These are phyloP conservation scores for Cladophialophora immunda DNA, from an alignment of 2,329 filamentous ascomycete genomes.

Conservation along the genomic window DNA sequence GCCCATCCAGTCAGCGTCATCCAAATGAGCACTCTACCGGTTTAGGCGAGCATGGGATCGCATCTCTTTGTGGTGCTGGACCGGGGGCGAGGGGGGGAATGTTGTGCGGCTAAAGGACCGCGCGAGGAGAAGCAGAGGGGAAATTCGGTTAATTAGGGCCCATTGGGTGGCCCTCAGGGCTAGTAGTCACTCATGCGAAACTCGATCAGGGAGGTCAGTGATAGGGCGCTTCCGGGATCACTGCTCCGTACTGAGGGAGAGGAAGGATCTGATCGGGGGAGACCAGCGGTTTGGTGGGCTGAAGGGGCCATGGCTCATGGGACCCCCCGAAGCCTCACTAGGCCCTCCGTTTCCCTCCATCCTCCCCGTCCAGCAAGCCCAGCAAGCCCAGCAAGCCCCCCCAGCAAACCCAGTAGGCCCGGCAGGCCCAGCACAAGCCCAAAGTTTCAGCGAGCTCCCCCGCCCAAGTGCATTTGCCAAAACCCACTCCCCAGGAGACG, in stretches of 20 bases:
- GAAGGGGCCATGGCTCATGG: constrained; percentile 15
- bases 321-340: constrained; percentile 3
- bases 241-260: constrained; percentile 13
- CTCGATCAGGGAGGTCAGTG: constrained; percentile 4
- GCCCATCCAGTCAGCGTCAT: constrained; percentile 20
- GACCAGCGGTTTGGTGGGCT: not conserved
- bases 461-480: constrained; percentile 26
- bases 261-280: constrained; percentile 28
- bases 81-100: not conserved
- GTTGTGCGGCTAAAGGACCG: constrained; percentile 17
- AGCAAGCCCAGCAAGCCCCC: not conserved
- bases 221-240: constrained; percentile 14
- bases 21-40: constrained; percentile 4
- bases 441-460: constrained; percentile 11
- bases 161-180: constrained; percentile 6
- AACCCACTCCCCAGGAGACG: not conserved
- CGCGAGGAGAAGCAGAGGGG: constrained; percentile 13
- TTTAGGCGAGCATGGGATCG: constrained; percentile 15
- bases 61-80: not conserved
- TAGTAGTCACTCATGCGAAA: not conserved
- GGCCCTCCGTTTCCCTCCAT: not conserved
- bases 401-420: no score
- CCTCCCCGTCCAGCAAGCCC: not conserved
- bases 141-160: constrained; percentile 20
- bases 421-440: not conserved